phyloP scores from a whole-genome alignment of 495 filamentous ascomycete genomes.

The Thozetella sp. region DNA sequence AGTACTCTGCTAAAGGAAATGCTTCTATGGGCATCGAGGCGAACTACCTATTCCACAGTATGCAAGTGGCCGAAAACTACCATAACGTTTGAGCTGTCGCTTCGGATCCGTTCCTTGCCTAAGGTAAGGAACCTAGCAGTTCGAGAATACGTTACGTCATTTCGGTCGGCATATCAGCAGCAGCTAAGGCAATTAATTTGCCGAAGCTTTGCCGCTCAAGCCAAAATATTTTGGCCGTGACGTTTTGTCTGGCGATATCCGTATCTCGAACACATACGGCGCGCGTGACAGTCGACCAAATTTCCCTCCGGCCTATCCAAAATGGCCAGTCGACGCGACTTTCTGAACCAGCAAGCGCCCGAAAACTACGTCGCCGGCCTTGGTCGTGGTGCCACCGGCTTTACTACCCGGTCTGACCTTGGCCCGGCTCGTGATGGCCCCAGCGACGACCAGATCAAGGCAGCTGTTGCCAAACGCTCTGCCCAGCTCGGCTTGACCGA shows the following conservation, averaged over 20 bases:
- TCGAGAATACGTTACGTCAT: too few relatives aligned
- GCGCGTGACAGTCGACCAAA: too few relatives aligned
- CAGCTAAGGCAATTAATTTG: not conserved
- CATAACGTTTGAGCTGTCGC: too few relatives aligned
- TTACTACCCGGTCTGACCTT: constrained; percentile 95
- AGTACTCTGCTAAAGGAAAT: too few relatives aligned
- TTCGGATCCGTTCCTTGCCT: too few relatives aligned
- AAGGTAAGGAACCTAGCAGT: too few relatives aligned
- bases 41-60: too few relatives aligned
- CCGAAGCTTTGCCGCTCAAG: not conserved
- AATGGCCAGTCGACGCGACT: constrained; percentile 86
- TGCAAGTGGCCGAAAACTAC: too few relatives aligned
- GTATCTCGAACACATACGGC: too few relatives aligned
- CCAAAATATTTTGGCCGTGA: too few relatives aligned
- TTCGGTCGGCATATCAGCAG: not conserved
- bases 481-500: constrained; percentile 73
- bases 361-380: constrained; percentile 99
- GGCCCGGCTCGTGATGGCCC: constrained; percentile 96
- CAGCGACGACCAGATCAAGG: constrained; percentile 97
- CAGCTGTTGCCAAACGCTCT: constrained; percentile 89
- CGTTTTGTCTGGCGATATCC: too few relatives aligned
- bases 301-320: not conserved
- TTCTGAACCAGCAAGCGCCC: constrained; percentile 86
- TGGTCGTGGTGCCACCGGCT: constrained; percentile 95
- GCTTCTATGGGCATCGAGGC: too few relatives aligned